Percentiles rank a stretch among this genome's conserved stretches.
These are phyloP conservation scores for Santalum album DNA, from an alignment of 164 flowering plant species.

Conservation along the genomic window DNA sequence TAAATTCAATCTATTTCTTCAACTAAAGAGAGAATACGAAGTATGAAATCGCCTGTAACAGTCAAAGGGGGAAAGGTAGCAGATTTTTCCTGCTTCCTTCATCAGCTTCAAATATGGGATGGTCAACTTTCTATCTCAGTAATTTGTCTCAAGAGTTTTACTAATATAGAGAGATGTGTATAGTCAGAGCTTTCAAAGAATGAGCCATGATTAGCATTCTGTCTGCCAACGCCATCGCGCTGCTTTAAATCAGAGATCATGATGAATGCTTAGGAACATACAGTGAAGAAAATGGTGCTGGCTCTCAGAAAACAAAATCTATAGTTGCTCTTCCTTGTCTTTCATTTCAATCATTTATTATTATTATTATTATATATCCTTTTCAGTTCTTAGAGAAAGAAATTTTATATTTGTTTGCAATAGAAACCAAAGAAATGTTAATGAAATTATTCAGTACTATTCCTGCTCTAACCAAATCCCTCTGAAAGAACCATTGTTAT, in stretches of 20 bases:
- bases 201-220: not conserved
- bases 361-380: no score
- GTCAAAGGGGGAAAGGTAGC: not conserved
- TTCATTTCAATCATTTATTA: not conserved
- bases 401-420: slow-evolving; percentile 5
- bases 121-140: not conserved
- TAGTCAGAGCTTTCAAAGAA: not conserved
- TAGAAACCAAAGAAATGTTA: slow-evolving; percentile 8
- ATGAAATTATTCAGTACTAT: slow-evolving; percentile 11
- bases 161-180: not conserved
- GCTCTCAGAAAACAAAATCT: not conserved
- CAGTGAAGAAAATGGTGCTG: not conserved
- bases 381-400: no score
- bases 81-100: not conserved
- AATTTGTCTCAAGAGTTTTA: not conserved
- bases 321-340: not conserved
- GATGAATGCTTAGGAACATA: not conserved
- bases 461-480: slow-evolving; percentile 4
- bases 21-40: not conserved
- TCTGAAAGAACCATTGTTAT: no score
- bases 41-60: not conserved
- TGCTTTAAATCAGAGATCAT: not conserved
- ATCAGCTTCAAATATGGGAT: not conserved
- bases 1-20: slow-evolving; percentile 5
- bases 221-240: not conserved